Evolutionary conservation across 2,329 filamentous ascomycete genomes (phyloP).

Genomic region (Metarhizium humberi): DNA sequence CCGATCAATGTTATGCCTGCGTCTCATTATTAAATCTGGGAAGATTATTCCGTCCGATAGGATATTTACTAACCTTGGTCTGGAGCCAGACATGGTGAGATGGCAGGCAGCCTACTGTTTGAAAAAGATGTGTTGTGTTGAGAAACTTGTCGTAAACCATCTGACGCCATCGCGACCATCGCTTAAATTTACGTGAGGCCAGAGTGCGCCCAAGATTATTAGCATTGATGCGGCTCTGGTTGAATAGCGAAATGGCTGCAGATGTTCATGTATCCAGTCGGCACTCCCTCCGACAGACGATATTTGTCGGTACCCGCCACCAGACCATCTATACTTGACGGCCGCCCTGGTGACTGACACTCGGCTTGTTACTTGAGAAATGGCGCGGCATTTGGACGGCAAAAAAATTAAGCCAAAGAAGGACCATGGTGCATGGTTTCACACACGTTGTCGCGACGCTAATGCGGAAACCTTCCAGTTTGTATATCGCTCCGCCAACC

Average conservation of each 20-base stretch:
- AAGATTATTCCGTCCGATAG: neutral
- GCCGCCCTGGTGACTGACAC: slow-evolving; percentile 12
- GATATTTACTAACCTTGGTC: neutral
- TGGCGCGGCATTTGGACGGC: neutral
- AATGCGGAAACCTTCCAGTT: neutral
- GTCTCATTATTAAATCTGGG: neutral
- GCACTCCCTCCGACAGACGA: neutral
- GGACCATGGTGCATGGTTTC: slow-evolving; percentile 4
- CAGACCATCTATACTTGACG: slow-evolving; percentile 16
- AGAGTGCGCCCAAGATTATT: neutral
- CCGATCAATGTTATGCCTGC: neutral
- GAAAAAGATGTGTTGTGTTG: neutral
- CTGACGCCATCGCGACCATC: neutral
- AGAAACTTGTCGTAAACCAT: no score
- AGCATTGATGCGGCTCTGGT: neutral
- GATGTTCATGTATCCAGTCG: neutral
- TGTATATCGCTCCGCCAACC: neutral
- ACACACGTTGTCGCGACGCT: neutral
- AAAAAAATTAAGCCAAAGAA: neutral
- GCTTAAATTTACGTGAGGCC: neutral
- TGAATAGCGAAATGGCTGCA: neutral
- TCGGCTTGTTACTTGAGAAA: no score
- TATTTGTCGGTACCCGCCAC: slow-evolving; percentile 1
- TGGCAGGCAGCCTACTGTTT: neutral
- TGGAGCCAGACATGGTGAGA: neutral